These are phyloP conservation scores for Phytophthora agathidicida DNA, from an alignment of 352 stramenopile species.

Conservation along the genomic window DNA sequence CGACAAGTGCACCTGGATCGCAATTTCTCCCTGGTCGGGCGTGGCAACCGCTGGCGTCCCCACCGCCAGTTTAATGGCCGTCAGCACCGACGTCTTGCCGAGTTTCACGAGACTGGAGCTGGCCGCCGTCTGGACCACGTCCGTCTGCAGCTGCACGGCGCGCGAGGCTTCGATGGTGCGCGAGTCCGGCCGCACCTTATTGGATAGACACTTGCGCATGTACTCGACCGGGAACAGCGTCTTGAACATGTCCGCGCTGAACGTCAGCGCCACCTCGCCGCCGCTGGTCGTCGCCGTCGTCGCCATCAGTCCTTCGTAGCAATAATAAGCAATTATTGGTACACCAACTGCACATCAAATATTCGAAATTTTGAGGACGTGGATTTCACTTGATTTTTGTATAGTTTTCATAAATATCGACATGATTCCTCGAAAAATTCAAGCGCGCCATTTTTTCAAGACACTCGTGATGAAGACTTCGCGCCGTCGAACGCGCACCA, in stretches of 20 bases:
- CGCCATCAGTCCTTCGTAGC: slow-evolving; percentile 6
- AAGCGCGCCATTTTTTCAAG: slow-evolving; percentile 11
- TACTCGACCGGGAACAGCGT: slow-evolving; percentile 83
- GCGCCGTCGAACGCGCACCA: slow-evolving; percentile 37
- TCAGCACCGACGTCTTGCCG: slow-evolving; percentile 73
- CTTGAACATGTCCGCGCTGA: slow-evolving; percentile 72
- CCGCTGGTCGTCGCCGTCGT: slow-evolving; percentile 8
- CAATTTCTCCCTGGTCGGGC: slow-evolving; percentile 80
- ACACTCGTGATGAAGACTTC: slow-evolving; percentile 1
- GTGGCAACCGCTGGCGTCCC: slow-evolving; percentile 69
- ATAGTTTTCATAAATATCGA: slow-evolving; percentile 8
- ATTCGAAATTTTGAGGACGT: slow-evolving; percentile 7
- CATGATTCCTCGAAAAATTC: background rate
- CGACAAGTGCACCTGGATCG: slow-evolving; percentile 82
- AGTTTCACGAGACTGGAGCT: slow-evolving; percentile 81
- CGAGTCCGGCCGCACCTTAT: slow-evolving; percentile 62
- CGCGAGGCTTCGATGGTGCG: slow-evolving; percentile 53
- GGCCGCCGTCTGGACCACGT: slow-evolving; percentile 63
- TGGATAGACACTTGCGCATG: slow-evolving; percentile 64
- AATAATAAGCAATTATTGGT: background rate
- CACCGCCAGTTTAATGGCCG: slow-evolving; percentile 77
- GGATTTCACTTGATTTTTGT: slow-evolving; percentile 5
- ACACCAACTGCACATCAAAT: background rate
- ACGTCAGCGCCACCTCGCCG: slow-evolving; percentile 48
- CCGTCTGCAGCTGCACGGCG: slow-evolving; percentile 66